Evolutionary conservation across 352 stramenopile genomes (phyloP).

Genomic region (Globisporangium paddicum): DNA sequence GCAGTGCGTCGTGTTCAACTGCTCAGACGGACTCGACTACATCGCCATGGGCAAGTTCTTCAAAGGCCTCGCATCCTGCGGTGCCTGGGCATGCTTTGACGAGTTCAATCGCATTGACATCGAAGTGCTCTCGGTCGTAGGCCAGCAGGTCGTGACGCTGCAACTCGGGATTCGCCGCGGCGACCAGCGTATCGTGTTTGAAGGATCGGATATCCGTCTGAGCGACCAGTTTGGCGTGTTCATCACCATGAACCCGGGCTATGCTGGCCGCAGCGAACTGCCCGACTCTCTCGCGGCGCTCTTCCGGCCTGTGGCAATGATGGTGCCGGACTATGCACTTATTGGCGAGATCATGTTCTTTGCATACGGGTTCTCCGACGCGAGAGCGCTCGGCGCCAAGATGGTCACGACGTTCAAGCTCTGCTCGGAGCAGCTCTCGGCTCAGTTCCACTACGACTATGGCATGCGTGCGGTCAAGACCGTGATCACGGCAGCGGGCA

Average conservation of each 20-base stretch:
- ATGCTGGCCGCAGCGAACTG: constrained; percentile 82
- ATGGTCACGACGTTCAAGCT: constrained; percentile 90
- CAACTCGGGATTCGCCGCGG: constrained; percentile 83
- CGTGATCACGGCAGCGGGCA: constrained; percentile 84
- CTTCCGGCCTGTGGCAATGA: constrained; percentile 89
- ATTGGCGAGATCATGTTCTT: constrained; percentile 93
- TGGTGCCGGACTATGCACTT: constrained; percentile 88
- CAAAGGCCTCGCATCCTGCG: constrained; percentile 91
- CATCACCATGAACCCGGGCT: constrained; percentile 91
- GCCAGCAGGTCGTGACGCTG: constrained; percentile 90
- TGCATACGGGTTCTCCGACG: constrained; percentile 74
- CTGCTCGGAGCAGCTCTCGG: constrained; percentile 86
- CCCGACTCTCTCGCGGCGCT: constrained; percentile 82
- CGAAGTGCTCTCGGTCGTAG: constrained; percentile 84
- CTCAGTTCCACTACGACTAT: constrained; percentile 91
- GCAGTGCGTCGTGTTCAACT: constrained; percentile 95
- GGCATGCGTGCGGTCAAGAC: constrained; percentile 90
- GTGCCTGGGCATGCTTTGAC: constrained; percentile 90
- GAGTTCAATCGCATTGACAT: constrained; percentile 91
- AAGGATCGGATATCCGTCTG: constrained; percentile 93
- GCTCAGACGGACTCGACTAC: constrained; percentile 92
- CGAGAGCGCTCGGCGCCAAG: constrained; percentile 57
- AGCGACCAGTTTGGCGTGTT: constrained; percentile 90
- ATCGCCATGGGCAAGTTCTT: constrained; percentile 96
- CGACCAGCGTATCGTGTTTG: constrained; percentile 89